Evolutionary conservation across 2,329 filamentous ascomycete species (phyloP).

Genomic region (Apiospora sp.): DNA sequence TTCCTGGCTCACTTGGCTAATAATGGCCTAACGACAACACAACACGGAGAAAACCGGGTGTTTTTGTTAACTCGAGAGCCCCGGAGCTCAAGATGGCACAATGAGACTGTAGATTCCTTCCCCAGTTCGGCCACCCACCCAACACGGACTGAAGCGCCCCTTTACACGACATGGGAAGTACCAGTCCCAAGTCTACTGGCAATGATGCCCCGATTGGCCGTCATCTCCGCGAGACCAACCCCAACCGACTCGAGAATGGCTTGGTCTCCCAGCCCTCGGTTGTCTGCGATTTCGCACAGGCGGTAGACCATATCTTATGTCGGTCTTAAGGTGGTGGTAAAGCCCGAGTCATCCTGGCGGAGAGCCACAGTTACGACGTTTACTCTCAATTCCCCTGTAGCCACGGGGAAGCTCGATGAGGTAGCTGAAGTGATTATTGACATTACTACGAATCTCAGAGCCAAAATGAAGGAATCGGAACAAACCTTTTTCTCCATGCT

Average conservation of each 20-base stretch:
- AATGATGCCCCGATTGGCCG: not conserved
- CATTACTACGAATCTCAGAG: conserved; percentile 57
- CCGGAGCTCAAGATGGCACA: too few species aligned
- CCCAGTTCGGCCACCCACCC: not conserved
- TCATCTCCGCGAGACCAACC: not conserved
- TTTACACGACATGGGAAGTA: not conserved
- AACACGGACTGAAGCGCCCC: not conserved
- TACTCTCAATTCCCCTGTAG: too few species aligned
- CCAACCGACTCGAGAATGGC: not conserved
- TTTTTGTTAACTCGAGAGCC: too few species aligned
- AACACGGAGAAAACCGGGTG: too few species aligned
- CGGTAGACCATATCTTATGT: too few species aligned
- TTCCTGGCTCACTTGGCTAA: conserved; percentile 46
- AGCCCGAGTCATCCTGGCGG: too few species aligned
- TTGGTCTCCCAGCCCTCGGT: not conserved
- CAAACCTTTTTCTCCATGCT: conserved; percentile 71
- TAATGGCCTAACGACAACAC: too few species aligned
- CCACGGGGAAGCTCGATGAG: too few species aligned
- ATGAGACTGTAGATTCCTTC: not conserved
- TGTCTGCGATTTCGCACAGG: too few species aligned
- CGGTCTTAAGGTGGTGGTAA: too few species aligned
- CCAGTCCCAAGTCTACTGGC: not conserved
- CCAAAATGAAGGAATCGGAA: conserved; percentile 70
- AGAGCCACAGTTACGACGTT: too few species aligned
- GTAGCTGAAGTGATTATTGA: conserved; percentile 49